phyloP scores from a whole-genome alignment of 2,329 filamentous ascomycete genomes.

The Ilyonectria sp. region DNA sequence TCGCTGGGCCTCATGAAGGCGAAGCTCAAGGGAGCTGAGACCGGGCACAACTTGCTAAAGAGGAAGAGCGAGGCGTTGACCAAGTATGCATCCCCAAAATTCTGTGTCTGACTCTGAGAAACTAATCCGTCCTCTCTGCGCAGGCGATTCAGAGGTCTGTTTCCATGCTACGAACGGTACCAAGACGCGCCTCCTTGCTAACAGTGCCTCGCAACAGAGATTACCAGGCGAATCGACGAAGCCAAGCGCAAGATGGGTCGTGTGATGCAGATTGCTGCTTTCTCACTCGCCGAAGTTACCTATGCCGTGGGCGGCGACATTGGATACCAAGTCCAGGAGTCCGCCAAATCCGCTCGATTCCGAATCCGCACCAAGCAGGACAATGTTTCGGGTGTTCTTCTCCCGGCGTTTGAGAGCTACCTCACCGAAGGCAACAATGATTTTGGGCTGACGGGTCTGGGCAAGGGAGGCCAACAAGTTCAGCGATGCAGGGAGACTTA shows the following conservation, averaged over 20 bases:
- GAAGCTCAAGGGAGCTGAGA: constrained; percentile 95
- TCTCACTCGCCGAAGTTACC: constrained; percentile 96
- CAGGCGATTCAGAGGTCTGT: constrained; percentile 88
- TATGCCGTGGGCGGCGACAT: constrained; percentile 98
- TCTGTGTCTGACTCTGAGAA: not conserved
- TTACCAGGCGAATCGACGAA: constrained; percentile 96
- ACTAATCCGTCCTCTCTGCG: constrained; percentile 22
- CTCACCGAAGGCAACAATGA: constrained; percentile 92
- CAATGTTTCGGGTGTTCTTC: constrained; percentile 96
- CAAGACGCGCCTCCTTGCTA: constrained; percentile 33
- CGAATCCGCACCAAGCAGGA: constrained; percentile 95
- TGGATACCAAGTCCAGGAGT: constrained; percentile 97
- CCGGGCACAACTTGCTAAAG: constrained; percentile 94
- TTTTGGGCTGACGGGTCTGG: constrained; percentile 94
- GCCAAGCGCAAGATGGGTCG: constrained; percentile 99
- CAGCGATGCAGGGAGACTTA: constrained; percentile 97
- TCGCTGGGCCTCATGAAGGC: constrained; percentile 97
- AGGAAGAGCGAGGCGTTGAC: constrained; percentile 98
- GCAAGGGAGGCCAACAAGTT: constrained; percentile 97
- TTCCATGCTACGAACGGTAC: not conserved
- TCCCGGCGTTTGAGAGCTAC: constrained; percentile 95
- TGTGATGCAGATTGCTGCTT: constrained; percentile 99
- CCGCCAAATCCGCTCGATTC: constrained; percentile 92
- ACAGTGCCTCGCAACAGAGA: constrained; percentile 72
- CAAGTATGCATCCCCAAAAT: constrained; percentile 74